phyloP scores from a whole-genome alignment of 768 basidiomycete species.

The Suillus brevipes region DNA sequence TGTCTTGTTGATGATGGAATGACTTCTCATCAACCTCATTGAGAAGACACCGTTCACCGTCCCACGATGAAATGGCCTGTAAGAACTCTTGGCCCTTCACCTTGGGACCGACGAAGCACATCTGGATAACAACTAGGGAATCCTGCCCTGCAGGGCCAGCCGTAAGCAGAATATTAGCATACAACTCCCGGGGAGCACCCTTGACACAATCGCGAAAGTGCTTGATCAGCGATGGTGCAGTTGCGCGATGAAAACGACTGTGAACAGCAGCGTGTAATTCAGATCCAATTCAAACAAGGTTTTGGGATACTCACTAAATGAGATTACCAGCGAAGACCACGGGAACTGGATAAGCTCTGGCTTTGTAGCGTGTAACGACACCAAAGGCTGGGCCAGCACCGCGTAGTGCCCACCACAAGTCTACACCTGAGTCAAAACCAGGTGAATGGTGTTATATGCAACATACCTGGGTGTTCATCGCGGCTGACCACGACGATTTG shows the following conservation, averaged over 20 bases:
- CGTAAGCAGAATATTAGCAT: conserved; percentile 87
- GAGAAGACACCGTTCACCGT: conserved; percentile 80
- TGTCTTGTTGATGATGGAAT: conserved; percentile 88
- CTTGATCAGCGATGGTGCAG: conserved; percentile 83
- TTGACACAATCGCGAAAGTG: conserved; percentile 95
- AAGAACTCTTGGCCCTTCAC: conserved; percentile 76
- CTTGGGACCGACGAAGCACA: conserved; percentile 82
- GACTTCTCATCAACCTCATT: conserved; percentile 92
- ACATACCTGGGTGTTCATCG: conserved; percentile 64
- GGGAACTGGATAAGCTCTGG: conserved; percentile 84
- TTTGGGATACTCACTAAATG: conserved; percentile 84
- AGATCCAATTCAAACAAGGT: neutral
- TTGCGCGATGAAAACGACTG: conserved; percentile 86
- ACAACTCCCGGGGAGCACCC: conserved; percentile 81
- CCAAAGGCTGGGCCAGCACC: conserved; percentile 85
- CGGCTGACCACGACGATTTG: conserved; percentile 78
- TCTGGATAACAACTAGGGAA: conserved; percentile 87
- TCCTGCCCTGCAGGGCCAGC: conserved; percentile 84
- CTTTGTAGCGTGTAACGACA: conserved; percentile 86
- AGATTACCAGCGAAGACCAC: conserved; percentile 92
- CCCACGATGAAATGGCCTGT: conserved; percentile 86
- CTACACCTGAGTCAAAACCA: conserved; percentile 36
- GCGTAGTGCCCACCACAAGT: conserved; percentile 86
- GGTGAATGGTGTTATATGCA: conserved; percentile 3
- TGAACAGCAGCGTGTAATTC: conserved; percentile 8